Evolutionary conservation across 768 basidiomycete genomes (phyloP).

Genomic region (Tylopilus felleus): DNA sequence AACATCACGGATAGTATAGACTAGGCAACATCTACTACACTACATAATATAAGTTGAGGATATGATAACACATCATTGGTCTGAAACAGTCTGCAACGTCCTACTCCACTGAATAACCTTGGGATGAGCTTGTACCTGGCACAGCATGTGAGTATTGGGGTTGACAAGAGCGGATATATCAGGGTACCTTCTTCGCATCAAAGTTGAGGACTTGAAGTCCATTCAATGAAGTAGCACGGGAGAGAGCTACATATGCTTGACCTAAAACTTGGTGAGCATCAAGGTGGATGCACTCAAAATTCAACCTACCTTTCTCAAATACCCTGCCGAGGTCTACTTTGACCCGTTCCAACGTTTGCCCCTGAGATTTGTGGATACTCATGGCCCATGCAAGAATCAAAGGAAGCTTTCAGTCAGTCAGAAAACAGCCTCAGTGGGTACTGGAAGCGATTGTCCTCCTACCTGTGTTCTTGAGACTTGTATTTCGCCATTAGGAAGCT

Average conservation of each 20-base stretch:
- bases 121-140: constrained; percentile 66
- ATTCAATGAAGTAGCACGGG: constrained; percentile 81
- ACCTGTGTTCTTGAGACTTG: constrained; percentile 82
- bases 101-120: constrained; percentile 72
- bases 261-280: constrained; percentile 40
- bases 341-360: constrained; percentile 92
- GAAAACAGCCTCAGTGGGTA: background rate
- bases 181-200: constrained; percentile 61
- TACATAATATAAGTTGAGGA: background rate
- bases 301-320: constrained; percentile 79
- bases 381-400: constrained; percentile 95
- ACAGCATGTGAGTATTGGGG: constrained; percentile 3
- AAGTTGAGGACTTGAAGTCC: constrained; percentile 86
- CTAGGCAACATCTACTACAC: background rate
- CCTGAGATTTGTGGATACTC: constrained; percentile 98
- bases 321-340: constrained; percentile 91
- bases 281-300: background rate
- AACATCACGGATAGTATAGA: background rate
- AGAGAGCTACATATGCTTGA: constrained; percentile 89
- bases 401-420: constrained; percentile 54
- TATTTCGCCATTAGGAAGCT: constrained; percentile 81
- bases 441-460: constrained; percentile 15
- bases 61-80: constrained; percentile 4
- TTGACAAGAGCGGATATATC: background rate
- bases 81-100: constrained; percentile 52